Evolutionary conservation across 2,329 filamentous ascomycete genomes (phyloP), one percentile per base, ranked within the genome.

Genomic region (Penicillium freii): DNA sequence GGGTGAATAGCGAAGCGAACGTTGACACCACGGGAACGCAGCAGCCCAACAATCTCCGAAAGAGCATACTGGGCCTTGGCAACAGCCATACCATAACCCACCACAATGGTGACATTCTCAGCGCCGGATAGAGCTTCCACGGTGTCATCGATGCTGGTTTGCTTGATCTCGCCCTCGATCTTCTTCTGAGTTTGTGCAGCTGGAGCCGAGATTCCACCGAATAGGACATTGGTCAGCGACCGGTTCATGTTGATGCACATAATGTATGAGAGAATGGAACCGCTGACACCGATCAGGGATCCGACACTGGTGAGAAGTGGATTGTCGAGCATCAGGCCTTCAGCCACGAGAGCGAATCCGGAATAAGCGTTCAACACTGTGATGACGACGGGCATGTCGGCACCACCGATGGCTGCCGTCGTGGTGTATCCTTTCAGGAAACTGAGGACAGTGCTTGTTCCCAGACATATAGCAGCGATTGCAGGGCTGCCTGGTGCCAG

Each of bases 1-100:
- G 91, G 91, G 70, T 96, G 91, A 64, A 96, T 94, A 7, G 91
- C 91, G 69, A 96, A 96, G 29, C 91, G 88, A 8, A 96, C 91
- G 23, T 87, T 91, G 66, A 94, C 81, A 4, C 89, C 89, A 71
- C 88, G 89, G 40, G 83, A 77, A n/a, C 90, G 86, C 17, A 96
- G 79, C 73, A 87, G 83, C 42, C 82, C 78, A 5, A 90, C 90
- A 62, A 96, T 93, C 68, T 92, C 90, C 4, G 89, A 88, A 51
- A 96, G 91, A 23, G 91, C 90, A 70, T 96, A 96, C 74, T 96
- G 92, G 3, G 92, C 91, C 75, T 96, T 96, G 9, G 92, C 91
- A 1, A 96, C 91, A 0, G 92, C 92, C 92, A 96, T 96, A 51
- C 92, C 92, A 66, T 96, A 96, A 1, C 92, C 92, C 5, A 96